Percentiles rank a stretch among this genome's conserved stretches.
Evolutionary conservation across 257 asterid genomes (phyloP).

Genomic region (Capsicum baccatum): DNA sequence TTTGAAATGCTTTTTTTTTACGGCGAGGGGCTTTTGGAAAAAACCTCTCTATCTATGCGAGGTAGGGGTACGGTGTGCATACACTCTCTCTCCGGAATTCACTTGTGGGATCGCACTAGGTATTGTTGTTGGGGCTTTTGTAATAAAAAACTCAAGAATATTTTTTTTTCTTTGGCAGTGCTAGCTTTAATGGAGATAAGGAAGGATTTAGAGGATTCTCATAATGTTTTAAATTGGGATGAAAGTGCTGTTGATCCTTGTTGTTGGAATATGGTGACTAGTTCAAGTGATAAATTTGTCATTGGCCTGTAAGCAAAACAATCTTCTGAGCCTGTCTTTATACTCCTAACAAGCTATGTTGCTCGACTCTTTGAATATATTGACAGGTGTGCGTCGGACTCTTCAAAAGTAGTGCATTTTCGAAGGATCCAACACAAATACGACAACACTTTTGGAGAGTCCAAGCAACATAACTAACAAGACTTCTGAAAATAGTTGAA

Average conservation of each 20-base stretch:
- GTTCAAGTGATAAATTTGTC: constrained; percentile 65
- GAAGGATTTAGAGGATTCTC: constrained; percentile 67
- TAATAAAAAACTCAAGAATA: background rate
- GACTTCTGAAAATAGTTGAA: constrained; percentile 27
- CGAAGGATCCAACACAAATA: too few species aligned
- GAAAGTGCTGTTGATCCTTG: constrained; percentile 89
- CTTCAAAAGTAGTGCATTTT: too few species aligned
- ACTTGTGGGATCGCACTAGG: background rate
- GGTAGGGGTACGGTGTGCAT: background rate
- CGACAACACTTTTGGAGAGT: too few species aligned
- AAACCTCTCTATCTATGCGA: background rate
- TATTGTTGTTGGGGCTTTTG: background rate
- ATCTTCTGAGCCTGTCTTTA: background rate
- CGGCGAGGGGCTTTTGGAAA: background rate
- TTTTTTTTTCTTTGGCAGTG: constrained; percentile 45
- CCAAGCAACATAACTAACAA: background rate
- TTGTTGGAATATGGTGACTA: constrained; percentile 80
- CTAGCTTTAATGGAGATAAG: constrained; percentile 86
- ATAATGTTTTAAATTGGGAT: constrained; percentile 80
- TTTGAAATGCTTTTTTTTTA: background rate
- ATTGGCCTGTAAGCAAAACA: constrained; percentile 60
- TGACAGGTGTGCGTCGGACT: too few species aligned
- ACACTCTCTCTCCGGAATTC: background rate
- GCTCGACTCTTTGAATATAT: too few species aligned
- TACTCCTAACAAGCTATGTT: too few species aligned